Evolutionary conservation across 2,329 filamentous ascomycete genomes (phyloP), one percentile per base, ranked within the genome.

Genomic region (Diaporthe capsici): DNA sequence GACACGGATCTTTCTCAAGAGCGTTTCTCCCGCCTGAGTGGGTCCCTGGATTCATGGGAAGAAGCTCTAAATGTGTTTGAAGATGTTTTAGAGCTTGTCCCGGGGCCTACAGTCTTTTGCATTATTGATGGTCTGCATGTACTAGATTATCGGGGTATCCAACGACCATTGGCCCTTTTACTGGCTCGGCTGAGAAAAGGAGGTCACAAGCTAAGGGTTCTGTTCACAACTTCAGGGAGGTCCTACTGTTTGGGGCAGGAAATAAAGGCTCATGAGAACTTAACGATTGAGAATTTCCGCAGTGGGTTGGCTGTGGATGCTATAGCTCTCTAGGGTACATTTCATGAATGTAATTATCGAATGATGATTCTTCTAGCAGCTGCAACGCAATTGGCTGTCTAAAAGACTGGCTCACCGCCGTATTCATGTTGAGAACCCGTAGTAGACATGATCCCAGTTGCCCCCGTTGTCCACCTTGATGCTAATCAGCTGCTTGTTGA

Each of bases 201-300:
- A 8, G 42, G 34, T 42, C 34, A 12, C 4, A 51, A 44, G n/a
- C 47, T 72, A 10, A 63, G 28, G 39, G 53, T 72, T n/a, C 53
- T 72, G 15, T 63, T 72, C 42, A 72, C 71, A 3, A 63, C 71
- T 5, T 61, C 71, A 6, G 71, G 71, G 17, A 37, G 55, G 31
- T 72, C 55, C n/a, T 28, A 44, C 7, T 72, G 71, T 72, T 71
- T 83, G 57, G 57, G 34, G 4, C 34, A 25, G 22, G 57, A 61
- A 20, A 25, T 61, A 42, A 42, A 61, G 57, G 22, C 34, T 39
- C 57, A 42, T 7, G 57, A 61, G 57, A 61, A 25, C 22, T 25
- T 61, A 8, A n/a, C 10, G 2, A 15, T 61, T 61, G 34, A n/a
- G 4, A 61, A 15, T 22, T 25, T 61, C 1, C 57, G 57, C 22